Evolutionary conservation across 2,329 filamentous ascomycete species (phyloP).

Genomic region (Stemphylium lycopersici): DNA sequence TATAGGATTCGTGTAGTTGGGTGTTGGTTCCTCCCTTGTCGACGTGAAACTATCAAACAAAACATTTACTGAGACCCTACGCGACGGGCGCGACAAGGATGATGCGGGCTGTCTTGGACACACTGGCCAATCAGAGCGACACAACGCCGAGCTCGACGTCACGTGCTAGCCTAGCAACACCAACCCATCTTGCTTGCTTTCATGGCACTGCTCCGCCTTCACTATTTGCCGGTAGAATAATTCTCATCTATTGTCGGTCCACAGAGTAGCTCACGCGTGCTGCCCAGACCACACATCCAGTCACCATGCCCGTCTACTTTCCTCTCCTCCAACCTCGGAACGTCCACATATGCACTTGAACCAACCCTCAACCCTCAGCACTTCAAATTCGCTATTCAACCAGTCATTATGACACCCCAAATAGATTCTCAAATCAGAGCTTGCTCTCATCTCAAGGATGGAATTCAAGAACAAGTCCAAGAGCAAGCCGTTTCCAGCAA

Average conservation of each 20-base stretch:
- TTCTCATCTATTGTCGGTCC: background rate
- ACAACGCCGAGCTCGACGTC: conserved; percentile 14
- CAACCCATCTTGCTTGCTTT: conserved; percentile 7
- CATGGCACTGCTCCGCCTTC: background rate
- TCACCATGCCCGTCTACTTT: conserved; percentile 25
- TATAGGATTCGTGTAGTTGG: conserved; percentile 1
- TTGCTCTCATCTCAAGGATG: background rate
- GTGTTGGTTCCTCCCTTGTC: conserved; percentile 15
- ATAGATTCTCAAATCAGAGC: background rate
- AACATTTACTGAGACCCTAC: conserved; percentile 29
- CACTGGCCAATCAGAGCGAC: conserved; percentile 26
- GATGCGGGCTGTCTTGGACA: conserved; percentile 18
- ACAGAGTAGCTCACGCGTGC: background rate
- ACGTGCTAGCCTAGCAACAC: conserved; percentile 9
- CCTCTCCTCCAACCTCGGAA: conserved; percentile 18
- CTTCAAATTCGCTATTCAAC: background rate
- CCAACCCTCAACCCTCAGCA: background rate
- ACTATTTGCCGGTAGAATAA: background rate
- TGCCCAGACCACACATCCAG: background rate
- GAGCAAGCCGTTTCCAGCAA: conserved; percentile 7
- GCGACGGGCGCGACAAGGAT: conserved; percentile 34
- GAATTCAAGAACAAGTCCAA: conserved; percentile 1
- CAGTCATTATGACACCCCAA: background rate
- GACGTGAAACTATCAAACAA: conserved; percentile 30
- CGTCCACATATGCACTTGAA: conserved; percentile 23